Base-by-base conservation (phyloP, 495 filamentous ascomycete genomes). In the Hypoxylon fuscum region DNA sequence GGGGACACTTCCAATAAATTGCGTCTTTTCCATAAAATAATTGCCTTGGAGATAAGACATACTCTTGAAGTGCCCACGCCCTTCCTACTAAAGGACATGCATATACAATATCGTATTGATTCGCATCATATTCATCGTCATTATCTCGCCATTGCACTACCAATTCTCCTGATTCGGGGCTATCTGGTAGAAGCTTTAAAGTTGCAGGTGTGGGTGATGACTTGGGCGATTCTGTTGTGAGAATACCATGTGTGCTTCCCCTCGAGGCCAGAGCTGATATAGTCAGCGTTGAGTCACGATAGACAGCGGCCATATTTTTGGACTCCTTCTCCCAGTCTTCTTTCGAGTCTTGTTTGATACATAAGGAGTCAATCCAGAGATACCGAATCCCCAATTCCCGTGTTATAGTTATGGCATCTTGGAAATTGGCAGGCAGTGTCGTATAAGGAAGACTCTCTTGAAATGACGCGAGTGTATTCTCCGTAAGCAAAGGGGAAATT, bases 321-420 rank as follows among this genome's bases (percentile, higher is more conserved):
- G n/a, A 34, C 31, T 34, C 9, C 8, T 34, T 8, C 9, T 34
- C 31, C 31, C 31, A 34, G 8, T 34, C 31, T 10, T 34, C 9
- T 11, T 34, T 34, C 31, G 31, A 34, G n/a, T 34, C 31, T 12
- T 34, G 31, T 12, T 11, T 12, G 31, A 34, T 34, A 34, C 31
- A 34, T 8, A 34, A 12, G n/a, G 3, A 34, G n/a, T 34, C 31
- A 12, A 77, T 72, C 74, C 74, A 77, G 20, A 77, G 35, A 53
- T 71, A 77, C 12, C 41, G 41, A 10, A 66, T 32, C 1, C 64
- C 67, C 1, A 77, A 53, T 21, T 49, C 50, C 17, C 57, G 27
- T 2, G 69, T 62, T 4, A 72, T 18, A 6, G n/a, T 17, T 11
- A 77, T 38, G 15, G 74, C 71, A 54, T 76, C 68, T 43, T 51